Conservation (phyloP, 2,329 filamentous ascomycete genomes). For the Clarireedia monteithiana region DNA sequence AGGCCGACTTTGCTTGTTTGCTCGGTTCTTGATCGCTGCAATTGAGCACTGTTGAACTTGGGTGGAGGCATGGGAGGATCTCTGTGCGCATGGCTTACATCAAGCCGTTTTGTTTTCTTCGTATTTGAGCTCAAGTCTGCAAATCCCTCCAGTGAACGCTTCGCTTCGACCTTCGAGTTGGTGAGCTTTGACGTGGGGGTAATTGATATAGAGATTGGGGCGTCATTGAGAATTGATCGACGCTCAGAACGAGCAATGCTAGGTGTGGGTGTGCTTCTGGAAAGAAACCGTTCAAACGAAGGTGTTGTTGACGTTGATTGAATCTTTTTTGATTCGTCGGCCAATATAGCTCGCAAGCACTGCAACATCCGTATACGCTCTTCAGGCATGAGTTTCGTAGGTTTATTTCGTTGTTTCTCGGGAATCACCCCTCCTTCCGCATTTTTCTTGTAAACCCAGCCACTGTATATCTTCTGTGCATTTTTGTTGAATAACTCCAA, state of each 20-base stretch:
- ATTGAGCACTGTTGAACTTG: background rate
- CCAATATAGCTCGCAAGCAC: slow-evolving; percentile 6
- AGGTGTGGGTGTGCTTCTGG: background rate
- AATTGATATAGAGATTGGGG: background rate
- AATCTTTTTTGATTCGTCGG: background rate
- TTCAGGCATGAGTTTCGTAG: slow-evolving; percentile 3
- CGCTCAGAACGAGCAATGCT: background rate
- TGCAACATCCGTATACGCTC: slow-evolving; percentile 10
- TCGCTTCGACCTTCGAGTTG: background rate
- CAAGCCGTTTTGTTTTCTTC: background rate
- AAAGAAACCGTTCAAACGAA: background rate
- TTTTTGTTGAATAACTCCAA: background rate
- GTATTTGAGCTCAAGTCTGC: background rate
- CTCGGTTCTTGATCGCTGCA: background rate
- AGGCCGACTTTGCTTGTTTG: background rate
- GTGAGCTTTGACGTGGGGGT: no score
- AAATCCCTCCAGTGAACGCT: background rate
- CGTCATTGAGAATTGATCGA: background rate
- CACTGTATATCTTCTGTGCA: slow-evolving; percentile 5
- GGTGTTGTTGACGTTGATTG: background rate
- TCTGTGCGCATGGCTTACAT: background rate
- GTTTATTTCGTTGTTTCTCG: slow-evolving; percentile 8
- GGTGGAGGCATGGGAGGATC: background rate
- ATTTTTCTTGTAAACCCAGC: slow-evolving; percentile 16
- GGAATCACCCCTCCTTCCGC: slow-evolving; percentile 16